phyloP scores from a whole-genome alignment of 805 yeast genomes.

The Komagataella phaffii region DNA sequence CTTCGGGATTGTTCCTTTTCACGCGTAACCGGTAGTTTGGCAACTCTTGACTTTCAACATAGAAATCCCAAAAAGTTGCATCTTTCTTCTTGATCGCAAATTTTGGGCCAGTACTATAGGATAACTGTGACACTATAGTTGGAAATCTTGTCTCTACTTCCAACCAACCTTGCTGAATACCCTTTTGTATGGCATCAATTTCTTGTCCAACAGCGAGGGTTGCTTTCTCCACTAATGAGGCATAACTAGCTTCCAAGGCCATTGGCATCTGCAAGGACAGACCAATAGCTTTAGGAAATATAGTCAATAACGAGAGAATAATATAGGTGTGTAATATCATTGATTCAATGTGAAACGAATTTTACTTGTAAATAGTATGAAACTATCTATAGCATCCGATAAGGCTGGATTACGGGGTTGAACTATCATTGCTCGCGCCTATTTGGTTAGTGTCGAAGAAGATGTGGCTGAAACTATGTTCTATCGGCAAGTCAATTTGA shows the following conservation, averaged over 20 bases:
- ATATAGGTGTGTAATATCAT: neutral
- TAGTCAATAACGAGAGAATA: neutral
- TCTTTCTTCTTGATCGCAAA: slow-evolving; percentile 20
- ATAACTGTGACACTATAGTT: slow-evolving; percentile 33
- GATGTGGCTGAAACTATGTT: no score
- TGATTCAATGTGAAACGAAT: neutral
- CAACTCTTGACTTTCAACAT: slow-evolving; percentile 14
- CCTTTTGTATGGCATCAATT: slow-evolving; percentile 30
- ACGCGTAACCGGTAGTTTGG: slow-evolving; percentile 44
- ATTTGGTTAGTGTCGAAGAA: no score
- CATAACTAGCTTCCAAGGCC: neutral
- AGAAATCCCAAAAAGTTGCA: slow-evolving; percentile 19
- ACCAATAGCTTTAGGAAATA: neutral
- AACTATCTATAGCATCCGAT: no score
- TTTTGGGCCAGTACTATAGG: slow-evolving; percentile 36
- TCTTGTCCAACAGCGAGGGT: slow-evolving; percentile 39
- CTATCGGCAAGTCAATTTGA: no score
- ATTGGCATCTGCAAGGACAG: neutral
- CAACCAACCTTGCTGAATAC: slow-evolving; percentile 41
- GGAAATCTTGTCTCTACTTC: slow-evolving; percentile 55
- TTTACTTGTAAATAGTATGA: neutral
- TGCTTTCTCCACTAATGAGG: slow-evolving; percentile 17
- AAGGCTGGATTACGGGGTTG: no score
- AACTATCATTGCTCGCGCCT: no score
- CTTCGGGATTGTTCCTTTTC: slow-evolving; percentile 43